Conservation (phyloP, 805 yeast genomes). For the Wickerhamiella kurtzmanii region DNA sequence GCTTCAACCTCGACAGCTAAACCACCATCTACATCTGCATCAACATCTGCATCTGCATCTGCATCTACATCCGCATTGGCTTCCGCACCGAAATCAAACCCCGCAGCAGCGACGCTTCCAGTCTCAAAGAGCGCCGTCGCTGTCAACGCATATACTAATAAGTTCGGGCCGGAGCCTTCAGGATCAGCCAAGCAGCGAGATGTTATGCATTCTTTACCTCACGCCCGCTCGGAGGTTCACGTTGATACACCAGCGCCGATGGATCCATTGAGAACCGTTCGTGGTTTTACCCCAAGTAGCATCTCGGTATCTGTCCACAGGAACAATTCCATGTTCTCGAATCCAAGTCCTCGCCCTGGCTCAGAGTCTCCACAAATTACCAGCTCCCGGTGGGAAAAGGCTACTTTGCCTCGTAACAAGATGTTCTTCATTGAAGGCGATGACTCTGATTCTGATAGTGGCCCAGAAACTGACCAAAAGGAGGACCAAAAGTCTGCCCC, state of each 20-base stretch:
- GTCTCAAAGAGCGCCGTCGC: not conserved
- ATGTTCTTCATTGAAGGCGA: constrained; percentile 30
- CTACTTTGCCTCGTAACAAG: constrained; percentile 20
- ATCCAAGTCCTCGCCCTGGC: constrained; percentile 17
- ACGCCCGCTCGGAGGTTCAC: not conserved
- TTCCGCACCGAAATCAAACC: not conserved
- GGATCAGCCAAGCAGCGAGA: not conserved
- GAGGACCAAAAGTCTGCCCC: not conserved
- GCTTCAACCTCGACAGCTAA: too few species aligned
- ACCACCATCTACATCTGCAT: not conserved
- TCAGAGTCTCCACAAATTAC: constrained; percentile 4
- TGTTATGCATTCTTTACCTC: not conserved
- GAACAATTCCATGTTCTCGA: constrained; percentile 1
- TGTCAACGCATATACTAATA: not conserved
- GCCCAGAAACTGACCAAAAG: constrained; percentile 8
- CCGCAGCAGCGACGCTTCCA: not conserved
- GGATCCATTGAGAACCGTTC: constrained; percentile 14
- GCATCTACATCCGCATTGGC: not conserved
- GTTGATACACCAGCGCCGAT: not conserved
- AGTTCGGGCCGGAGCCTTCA: not conserved
- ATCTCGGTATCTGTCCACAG: constrained; percentile 24
- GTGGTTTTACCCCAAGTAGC: constrained; percentile 29
- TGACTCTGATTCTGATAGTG: constrained; percentile 24
- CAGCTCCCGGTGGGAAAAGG: constrained; percentile 5
- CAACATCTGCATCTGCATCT: not conserved